Evolutionary conservation across 768 basidiomycete species (phyloP).

Genomic region (Boletus pseudopeckii): DNA sequence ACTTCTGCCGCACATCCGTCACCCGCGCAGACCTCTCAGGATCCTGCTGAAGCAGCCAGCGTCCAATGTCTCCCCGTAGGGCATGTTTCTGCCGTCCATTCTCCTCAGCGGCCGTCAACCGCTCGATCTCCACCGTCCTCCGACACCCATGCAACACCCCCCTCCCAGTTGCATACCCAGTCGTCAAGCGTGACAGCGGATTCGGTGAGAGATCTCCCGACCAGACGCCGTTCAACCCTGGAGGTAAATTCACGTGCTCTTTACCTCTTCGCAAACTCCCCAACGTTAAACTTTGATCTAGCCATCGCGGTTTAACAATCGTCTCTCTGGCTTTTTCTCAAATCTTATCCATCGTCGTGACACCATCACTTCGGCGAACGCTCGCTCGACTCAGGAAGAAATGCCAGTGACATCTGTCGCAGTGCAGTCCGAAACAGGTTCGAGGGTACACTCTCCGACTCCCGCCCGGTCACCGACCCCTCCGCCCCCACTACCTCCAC

Average conservation of each 20-base stretch:
- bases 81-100: conserved; percentile 44
- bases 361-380: conserved; percentile 25
- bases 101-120: conserved; percentile 32
- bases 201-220: conserved; percentile 36
- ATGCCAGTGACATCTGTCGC: conserved; percentile 25
- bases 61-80: conserved; percentile 58
- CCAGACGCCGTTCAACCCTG: conserved; percentile 49
- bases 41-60: conserved; percentile 49
- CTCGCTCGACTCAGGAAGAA: conserved; percentile 37
- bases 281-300: conserved; percentile 11
- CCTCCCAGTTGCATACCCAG: conserved; percentile 6
- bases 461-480: conserved; percentile 59
- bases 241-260: conserved; percentile 45
- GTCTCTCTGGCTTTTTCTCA: conserved; percentile 83
- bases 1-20: conserved; percentile 1
- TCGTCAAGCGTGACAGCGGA: conserved; percentile 14
- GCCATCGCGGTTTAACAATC: conserved; percentile 61
- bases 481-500: conserved; percentile 68
- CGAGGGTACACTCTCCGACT: conserved; percentile 54
- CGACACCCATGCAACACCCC: neutral
- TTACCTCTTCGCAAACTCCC: conserved; percentile 1
- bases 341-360: conserved; percentile 76
- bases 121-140: conserved; percentile 24
- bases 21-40: conserved; percentile 28
- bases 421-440: conserved; percentile 35